Base-by-base conservation (phyloP, 148 eudicot genomes). In the Fagopyrum tataricum region DNA sequence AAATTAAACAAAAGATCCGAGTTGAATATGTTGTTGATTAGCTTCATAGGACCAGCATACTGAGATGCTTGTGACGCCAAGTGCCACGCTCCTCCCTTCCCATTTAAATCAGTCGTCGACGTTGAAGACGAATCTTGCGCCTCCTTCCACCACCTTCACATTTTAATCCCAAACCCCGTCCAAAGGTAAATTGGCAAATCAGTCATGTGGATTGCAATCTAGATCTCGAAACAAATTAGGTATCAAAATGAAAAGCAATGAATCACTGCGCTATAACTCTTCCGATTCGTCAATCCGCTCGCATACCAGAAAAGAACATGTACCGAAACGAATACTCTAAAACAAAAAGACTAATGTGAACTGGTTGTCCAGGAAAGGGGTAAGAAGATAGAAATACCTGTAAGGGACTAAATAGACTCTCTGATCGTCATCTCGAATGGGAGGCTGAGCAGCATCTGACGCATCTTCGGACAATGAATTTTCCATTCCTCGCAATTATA, bases 1-100 rank as follows among this genome's bases (percentile, higher is more conserved):
- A 94, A 80, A 80, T 85, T 91, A 76, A 91, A 94, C 71, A 87
- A 76, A 49, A 94, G 88, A 84, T 94, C 98, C 13, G 97, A 85
- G 74, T 78, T 84, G 79, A 94, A 91, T 62, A 94, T 86, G 73
- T 82, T 89, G 76, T 86, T 92, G 79, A 94, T 85, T 70, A 91
- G 72, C 87, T 89, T 91, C 93, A 94, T 83, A 31, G 97, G 85
- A 11, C 98, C 96, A 9, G 74, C 91, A 52, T 89, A 86, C 12
- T 88, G 81, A 5, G 92, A 73, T 6, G 87, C 72, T 20, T 73
- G 78, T 68, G 83, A 48, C 26, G 88, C 96, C 44, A 82, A 62
- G 80, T 82, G 91, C 70, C 85, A 75, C 72, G 86, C 79, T 58
- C 88, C 97, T 72, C 21, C 69, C 74, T 73, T 81, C 71, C 70